phyloP scores from a whole-genome alignment of 768 basidiomycete genomes.

The Trametes villosa region DNA sequence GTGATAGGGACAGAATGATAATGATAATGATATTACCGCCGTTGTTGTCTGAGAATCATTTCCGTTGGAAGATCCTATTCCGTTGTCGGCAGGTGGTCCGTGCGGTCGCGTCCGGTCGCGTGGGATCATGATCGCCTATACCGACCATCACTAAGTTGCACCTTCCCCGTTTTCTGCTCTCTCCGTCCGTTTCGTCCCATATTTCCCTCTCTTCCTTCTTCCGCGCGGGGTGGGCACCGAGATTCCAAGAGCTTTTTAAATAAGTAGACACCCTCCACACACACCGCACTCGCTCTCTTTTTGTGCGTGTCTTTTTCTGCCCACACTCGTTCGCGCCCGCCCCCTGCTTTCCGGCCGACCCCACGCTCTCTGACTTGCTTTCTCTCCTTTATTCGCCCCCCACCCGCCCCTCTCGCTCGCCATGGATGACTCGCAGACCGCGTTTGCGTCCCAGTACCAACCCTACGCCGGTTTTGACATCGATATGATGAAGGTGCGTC shows the following conservation, averaged over 20 bases:
- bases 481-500: constrained; percentile 88
- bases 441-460: constrained; percentile 70
- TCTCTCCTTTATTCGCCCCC: constrained; percentile 53
- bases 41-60: not conserved
- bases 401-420: constrained; percentile 33
- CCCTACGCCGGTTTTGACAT: constrained; percentile 72
- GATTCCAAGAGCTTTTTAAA: constrained; percentile 26
- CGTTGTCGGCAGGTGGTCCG: constrained; percentile 26
- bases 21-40: not conserved
- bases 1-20: too few species aligned
- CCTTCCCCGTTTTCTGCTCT: constrained; percentile 19
- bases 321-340: constrained; percentile 36
- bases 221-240: constrained; percentile 23
- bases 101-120: constrained; percentile 31
- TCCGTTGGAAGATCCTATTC: not conserved
- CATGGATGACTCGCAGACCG: constrained; percentile 79
- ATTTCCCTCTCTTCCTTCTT: constrained; percentile 23
- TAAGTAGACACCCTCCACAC: constrained; percentile 24
- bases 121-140: constrained; percentile 25
- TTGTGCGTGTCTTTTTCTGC: constrained; percentile 31
- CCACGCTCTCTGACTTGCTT: constrained; percentile 61
- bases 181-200: constrained; percentile 10
- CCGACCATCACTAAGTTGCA: not conserved
- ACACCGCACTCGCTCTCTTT: constrained; percentile 29
- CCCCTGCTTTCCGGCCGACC: constrained; percentile 19